phyloP scores from a whole-genome alignment of 495 filamentous ascomycete species.

The Lasiosphaeria miniovina region DNA sequence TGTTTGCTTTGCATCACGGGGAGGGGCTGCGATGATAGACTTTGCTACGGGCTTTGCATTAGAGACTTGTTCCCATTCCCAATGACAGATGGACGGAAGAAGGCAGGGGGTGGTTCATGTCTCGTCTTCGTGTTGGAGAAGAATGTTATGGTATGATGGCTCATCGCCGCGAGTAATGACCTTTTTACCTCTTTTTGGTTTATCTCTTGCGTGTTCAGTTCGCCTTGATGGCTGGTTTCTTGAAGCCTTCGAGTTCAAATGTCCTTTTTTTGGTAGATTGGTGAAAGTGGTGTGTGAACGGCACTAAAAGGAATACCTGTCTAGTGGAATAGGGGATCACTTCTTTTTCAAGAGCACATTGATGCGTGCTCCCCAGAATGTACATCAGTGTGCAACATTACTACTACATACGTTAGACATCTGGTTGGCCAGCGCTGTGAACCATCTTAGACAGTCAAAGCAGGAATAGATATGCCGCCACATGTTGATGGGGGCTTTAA shows the following conservation, averaged over 20 bases:
- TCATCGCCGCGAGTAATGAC: conserved; percentile 24
- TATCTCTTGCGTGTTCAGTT: not conserved
- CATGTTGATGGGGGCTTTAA: not conserved
- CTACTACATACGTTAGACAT: conserved; percentile 13
- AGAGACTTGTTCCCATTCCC: conserved; percentile 29
- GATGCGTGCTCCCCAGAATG: conserved; percentile 15
- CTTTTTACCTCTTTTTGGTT: conserved; percentile 11
- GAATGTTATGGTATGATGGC: conserved; percentile 18
- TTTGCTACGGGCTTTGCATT: conserved; percentile 30
- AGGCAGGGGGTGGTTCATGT: conserved; percentile 20
- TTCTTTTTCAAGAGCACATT: not conserved
- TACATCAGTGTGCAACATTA: conserved; percentile 27
- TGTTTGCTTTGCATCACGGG: conserved; percentile 44
- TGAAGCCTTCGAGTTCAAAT: not conserved
- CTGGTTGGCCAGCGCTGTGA: not conserved
- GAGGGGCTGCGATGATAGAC: conserved; percentile 44
- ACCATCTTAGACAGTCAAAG: not conserved
- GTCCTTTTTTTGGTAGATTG: not conserved
- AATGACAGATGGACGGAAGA: conserved; percentile 30
- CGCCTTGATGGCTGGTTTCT: conserved; percentile 1
- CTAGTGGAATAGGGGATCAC: conserved; percentile 1
- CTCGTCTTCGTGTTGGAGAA: conserved; percentile 12
- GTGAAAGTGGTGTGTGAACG: conserved; percentile 7
- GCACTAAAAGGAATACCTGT: not conserved
- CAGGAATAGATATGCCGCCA: conserved; percentile 17